phyloP scores from a whole-genome alignment of 495 filamentous ascomycete species.

The Peziza echinospora region DNA sequence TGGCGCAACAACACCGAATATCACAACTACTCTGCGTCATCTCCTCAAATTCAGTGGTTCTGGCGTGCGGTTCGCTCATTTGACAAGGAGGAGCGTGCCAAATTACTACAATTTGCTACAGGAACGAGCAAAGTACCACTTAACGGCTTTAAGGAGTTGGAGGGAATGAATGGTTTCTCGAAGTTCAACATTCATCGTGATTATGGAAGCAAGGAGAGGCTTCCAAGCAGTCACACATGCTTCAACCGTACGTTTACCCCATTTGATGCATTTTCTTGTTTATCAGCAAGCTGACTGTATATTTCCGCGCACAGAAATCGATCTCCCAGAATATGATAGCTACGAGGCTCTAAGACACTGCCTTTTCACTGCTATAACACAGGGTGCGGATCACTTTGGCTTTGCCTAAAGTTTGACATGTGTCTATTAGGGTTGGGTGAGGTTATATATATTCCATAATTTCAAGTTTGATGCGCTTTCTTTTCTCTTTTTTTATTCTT shows the following conservation, averaged over 20 bases:
- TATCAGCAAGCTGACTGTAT: too few relatives aligned
- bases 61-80: slow-evolving; percentile 96
- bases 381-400: slow-evolving; percentile 92
- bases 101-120: slow-evolving; percentile 93
- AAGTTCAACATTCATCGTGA: slow-evolving; percentile 98
- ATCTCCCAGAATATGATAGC: slow-evolving; percentile 94
- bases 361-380: slow-evolving; percentile 80
- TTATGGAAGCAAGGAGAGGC: slow-evolving; percentile 90
- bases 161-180: slow-evolving; percentile 97
- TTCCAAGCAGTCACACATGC: slow-evolving; percentile 93
- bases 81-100: slow-evolving; percentile 96
- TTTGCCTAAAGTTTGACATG: slow-evolving; percentile 42
- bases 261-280: too few relatives aligned
- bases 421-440: too few relatives aligned
- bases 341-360: slow-evolving; percentile 78
- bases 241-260: slow-evolving; percentile 75
- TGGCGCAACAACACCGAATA: slow-evolving; percentile 99
- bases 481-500: too few relatives aligned
- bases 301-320: slow-evolving; percentile 79
- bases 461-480: slow-evolving; percentile 1
- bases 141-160: slow-evolving; percentile 96
- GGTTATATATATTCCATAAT: too few relatives aligned
- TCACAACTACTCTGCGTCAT: slow-evolving; percentile 87
- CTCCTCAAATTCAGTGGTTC: slow-evolving; percentile 98
- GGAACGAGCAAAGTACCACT: slow-evolving; percentile 96